A percentile compares a stretch with the other conserved stretches of the same genome.
These are phyloP conservation scores for Trametes punicea DNA, from an alignment of 768 basidiomycete species.

Conservation along the genomic window DNA sequence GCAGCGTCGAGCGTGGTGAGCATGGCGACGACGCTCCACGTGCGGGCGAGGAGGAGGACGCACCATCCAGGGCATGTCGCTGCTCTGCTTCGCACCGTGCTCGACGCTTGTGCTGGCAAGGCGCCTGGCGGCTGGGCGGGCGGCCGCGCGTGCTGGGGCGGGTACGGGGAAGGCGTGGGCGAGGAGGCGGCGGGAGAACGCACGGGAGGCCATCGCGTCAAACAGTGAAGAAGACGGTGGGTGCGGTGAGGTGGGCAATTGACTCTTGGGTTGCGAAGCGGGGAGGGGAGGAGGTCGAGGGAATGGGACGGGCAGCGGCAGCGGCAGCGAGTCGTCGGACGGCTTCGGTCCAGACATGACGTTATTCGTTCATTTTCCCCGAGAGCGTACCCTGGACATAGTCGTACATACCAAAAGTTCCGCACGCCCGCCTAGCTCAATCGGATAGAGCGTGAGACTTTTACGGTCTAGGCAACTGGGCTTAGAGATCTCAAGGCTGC, in stretches of 20 bases:
- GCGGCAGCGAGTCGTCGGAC: neutral
- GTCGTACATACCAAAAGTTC: neutral
- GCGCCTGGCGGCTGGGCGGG: slow-evolving; percentile 15
- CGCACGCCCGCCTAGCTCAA: slow-evolving; percentile 57
- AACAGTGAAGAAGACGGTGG: slow-evolving; percentile 18
- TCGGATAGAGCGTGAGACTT: slow-evolving; percentile 68
- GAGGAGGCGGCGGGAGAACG: slow-evolving; percentile 20
- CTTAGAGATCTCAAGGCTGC: slow-evolving; percentile 68
- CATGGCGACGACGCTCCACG: no score
- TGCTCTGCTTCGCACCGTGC: slow-evolving; percentile 19
- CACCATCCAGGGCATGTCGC: slow-evolving; percentile 27
- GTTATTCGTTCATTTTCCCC: slow-evolving; percentile 1
- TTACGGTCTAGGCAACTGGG: slow-evolving; percentile 31
- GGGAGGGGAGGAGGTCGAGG: slow-evolving; percentile 1
- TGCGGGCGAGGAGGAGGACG: neutral
- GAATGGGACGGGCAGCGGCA: neutral
- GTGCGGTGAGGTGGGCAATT: neutral
- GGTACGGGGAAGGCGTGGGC: slow-evolving; percentile 19
- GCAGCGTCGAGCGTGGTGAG: neutral
- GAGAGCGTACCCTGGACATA: no score
- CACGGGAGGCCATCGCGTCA: slow-evolving; percentile 25
- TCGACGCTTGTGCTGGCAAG: slow-evolving; percentile 21
- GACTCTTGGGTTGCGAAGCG: neutral
- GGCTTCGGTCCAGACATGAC: slow-evolving; percentile 7
- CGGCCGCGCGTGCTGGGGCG: slow-evolving; percentile 11